Base-by-base conservation (phyloP, 2,329 filamentous ascomycete genomes). In the Epichloe sylvatica region DNA sequence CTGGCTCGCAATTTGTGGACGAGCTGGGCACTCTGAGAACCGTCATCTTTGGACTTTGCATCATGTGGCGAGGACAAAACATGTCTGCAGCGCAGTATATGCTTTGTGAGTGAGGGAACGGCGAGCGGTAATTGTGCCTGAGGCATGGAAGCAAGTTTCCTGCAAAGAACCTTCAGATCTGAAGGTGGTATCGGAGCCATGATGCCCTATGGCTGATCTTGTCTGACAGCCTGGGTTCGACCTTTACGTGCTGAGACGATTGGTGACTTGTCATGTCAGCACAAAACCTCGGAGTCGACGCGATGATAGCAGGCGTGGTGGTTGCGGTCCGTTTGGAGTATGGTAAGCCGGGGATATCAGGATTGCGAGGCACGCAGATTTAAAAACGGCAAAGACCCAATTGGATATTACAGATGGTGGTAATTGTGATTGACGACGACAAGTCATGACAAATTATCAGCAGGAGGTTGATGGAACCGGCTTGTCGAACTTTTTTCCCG, bases 1-100 rank as follows among this genome's bases (percentile, higher is more conserved):
- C 86, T 81, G 4, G 85, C 87, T 62, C 85, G 87, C 59, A 94
- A 74, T 63, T 86, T 91, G 66, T 94, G 86, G 1, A 92, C 75
- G 19, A 88, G 75, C n/a, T 84, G 71, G 0, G 81, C 69, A 41
- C 73, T 72, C 52, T 91, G 86, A 0, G 83, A 76, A 6, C 70
- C 67, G 53, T 75, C 77, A 50, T 78, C 73, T 57, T 82, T 83
- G 52, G 77, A 71, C 49, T 77, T 76, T 44, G 75, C 73, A 49
- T 81, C 77, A 34, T 78, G 75, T 7, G 80, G 67, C 5, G 76
- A 69, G 4, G 86, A 85, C 36, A 94, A 71, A 30, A 84, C 64
- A 37, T 68, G 68, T 52, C 72, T 72, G 61, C 77, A 83, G 48
- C 75, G 73, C 49, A 76, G 63, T 36, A 81, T 67, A 64, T 80